Evolutionary conservation across 768 basidiomycete genomes (phyloP).

Genomic region (Macrocybe gigantea): DNA sequence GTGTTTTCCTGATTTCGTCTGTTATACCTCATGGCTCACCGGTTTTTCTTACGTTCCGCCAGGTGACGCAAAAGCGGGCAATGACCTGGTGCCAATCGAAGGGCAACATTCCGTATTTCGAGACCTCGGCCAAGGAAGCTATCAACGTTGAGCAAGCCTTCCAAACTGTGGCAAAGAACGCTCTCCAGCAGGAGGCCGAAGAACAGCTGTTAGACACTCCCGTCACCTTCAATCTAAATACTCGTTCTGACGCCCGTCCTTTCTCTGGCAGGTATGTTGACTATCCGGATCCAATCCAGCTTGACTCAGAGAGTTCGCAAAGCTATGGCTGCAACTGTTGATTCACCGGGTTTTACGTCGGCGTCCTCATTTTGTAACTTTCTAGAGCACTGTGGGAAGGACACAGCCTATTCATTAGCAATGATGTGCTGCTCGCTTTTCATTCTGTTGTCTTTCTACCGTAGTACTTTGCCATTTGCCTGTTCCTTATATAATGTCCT

Average conservation of each 20-base stretch:
- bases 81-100: slow-evolving; percentile 99
- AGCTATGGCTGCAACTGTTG: slow-evolving; percentile 90
- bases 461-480: too few species aligned
- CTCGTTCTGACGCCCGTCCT: slow-evolving; percentile 9
- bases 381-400: neutral
- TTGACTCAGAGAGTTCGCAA: slow-evolving; percentile 90
- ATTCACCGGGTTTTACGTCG: slow-evolving; percentile 6
- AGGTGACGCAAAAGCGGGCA: slow-evolving; percentile 99
- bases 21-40: slow-evolving; percentile 4
- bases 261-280: slow-evolving; percentile 74
- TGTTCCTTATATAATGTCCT: too few species aligned
- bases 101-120: slow-evolving; percentile 99
- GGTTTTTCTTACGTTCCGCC: neutral
- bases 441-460: too few species aligned
- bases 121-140: slow-evolving; percentile 99
- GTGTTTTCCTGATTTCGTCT: slow-evolving; percentile 11
- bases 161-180: slow-evolving; percentile 99
- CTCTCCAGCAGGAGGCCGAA: slow-evolving; percentile 94
- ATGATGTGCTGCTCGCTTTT: too few species aligned
- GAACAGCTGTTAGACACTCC: slow-evolving; percentile 72
- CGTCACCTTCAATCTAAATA: slow-evolving; percentile 3
- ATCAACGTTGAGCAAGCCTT: slow-evolving; percentile 99
- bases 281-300: slow-evolving; percentile 97
- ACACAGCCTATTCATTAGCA: too few species aligned
- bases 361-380: neutral